These are phyloP conservation scores for Neopestalotiopsis sp. DNA, from an alignment of 2,329 filamentous ascomycete genomes.

Conservation along the genomic window DNA sequence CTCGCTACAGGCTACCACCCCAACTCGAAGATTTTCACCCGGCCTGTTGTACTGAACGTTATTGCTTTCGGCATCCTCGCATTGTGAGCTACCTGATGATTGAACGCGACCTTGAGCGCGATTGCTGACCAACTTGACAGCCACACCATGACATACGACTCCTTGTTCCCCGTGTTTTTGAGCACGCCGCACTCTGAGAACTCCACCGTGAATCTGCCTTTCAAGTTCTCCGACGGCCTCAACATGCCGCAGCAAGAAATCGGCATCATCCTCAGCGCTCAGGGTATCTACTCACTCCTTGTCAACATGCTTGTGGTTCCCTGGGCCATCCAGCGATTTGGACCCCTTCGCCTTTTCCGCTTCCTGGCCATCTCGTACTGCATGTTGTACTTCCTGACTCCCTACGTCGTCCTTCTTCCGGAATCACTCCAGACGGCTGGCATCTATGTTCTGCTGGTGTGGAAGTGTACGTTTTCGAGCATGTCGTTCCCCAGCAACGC, in stretches of 20 bases:
- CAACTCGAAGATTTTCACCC: constrained; percentile 73
- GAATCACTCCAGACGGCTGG: constrained; percentile 72
- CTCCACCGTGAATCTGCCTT: constrained; percentile 65
- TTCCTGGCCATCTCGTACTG: constrained; percentile 85
- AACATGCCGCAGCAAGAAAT: constrained; percentile 83
- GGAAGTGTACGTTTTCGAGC: constrained; percentile 92
- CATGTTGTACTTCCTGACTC: constrained; percentile 82
- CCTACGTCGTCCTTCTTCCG: constrained; percentile 88
- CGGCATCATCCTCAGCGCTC: constrained; percentile 85
- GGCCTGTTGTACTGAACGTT: constrained; percentile 85
- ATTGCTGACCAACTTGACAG: constrained; percentile 49
- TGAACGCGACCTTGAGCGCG: too few relatives aligned
- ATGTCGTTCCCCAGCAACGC: constrained; percentile 90
- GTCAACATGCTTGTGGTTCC: constrained; percentile 87
- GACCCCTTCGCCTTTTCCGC: constrained; percentile 82
- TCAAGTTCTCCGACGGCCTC: constrained; percentile 89
- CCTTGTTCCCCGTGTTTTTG: constrained; percentile 90
- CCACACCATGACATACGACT: constrained; percentile 96
- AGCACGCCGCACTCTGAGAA: constrained; percentile 38
- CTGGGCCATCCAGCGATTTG: constrained; percentile 74
- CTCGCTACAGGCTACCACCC: constrained; percentile 36
- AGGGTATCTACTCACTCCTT: constrained; percentile 88
- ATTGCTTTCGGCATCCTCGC: constrained; percentile 90
- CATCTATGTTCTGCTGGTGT: constrained; percentile 79
- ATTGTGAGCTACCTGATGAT: constrained; percentile 70